Base-by-base conservation (phyloP, 805 yeast genomes). In the Lipomyces lipofer region DNA sequence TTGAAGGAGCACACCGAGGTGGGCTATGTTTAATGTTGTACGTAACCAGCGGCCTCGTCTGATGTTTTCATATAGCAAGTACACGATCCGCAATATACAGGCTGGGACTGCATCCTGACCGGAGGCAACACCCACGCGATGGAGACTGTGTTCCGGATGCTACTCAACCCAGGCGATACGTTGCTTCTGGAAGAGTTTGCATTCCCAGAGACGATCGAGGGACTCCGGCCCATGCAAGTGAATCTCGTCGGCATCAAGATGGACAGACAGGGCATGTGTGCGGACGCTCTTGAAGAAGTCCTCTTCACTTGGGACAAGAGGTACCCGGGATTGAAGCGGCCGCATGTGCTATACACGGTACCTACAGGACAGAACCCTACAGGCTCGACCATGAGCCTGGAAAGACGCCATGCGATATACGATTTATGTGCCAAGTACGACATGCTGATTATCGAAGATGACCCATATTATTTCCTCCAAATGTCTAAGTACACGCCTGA, bases 301-400 rank as follows among this genome's bases (percentile, higher is more conserved):
- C 73, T 92, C 65, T 79, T 77, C 58, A 74, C 78, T 67, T 91
- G 97, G 97, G 84, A 78, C 38, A 64, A 71, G 25, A 22, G n/a
- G 3, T 51, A 27, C n/a, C 52, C 57, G 13, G 75, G 71, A 35
- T 72, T 71, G 6, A 79, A 81, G 55, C 83, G 83, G 71, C 98
- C 98, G 63, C 89, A 86, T 71, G 75, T 92, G 56, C 76, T 92
- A 64, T 94, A 94, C 80, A 84, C 94, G 38, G 88, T 92, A 65
- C 85, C 94, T 62, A 94, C 98, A 7, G 99, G 99, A 59, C 98
- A 94, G 76, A 92, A 92, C 78, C 99, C 99, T 60, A 91, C 97
- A 17, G 99, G 99, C 35, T 84, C 95, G 2, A 86, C 89, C 22
- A 75, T 94, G 65, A 75, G 85, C 32, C 73, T 66, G 25, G 91